Base-by-base conservation (phyloP, 257 asterid species). In the Penstemon newberryi region DNA sequence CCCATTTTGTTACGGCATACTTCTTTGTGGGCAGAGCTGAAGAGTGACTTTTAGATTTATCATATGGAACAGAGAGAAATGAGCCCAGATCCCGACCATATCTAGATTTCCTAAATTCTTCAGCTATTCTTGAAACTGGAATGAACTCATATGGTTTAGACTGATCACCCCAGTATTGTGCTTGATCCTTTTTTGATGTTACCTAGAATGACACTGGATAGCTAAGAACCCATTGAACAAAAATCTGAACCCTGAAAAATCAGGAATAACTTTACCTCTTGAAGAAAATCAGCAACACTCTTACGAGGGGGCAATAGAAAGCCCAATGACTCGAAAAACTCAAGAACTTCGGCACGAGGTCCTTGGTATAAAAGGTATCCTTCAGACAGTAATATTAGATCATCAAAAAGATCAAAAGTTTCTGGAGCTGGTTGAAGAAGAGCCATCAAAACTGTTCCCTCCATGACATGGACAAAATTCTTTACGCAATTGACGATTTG, bases 351-450 rank as follows among this genome's bases (percentile, higher is more conserved):
- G 0, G 66, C 79, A 50, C 90, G 80, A 70, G 95, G 98, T 57
- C 98, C 98, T 13, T 91, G 87, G 69, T 91, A 91, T 63, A 91
- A 74, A 49, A 91, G 80, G 78, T 87, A 73, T 25, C 98, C 98
- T 71, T 87, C 96, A 41, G 94, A 91, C 15, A 91, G 82, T 66
- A 91, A 56, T 49, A 89, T 82, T 73, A 91, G 80, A 75, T 91
- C 98, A 78, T 91, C 98, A 67, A 91, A 91, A 70, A 91, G 79
- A 51, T 87, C 96, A 72, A 91, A 89, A 15, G 96, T 91, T 83
- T 91, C 97, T 2, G 96, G 97, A 53, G 97, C 93, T 53, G 96
- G 96, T 73, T 91, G 97, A 76, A 91, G 97, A 64, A 91, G 94
- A 70, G 96, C 93, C 93, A 91, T 85, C 54, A 89, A 49, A 77